Evolutionary conservation across 495 filamentous ascomycete genomes (phyloP).

Genomic region (Annulohypoxylon bovei): DNA sequence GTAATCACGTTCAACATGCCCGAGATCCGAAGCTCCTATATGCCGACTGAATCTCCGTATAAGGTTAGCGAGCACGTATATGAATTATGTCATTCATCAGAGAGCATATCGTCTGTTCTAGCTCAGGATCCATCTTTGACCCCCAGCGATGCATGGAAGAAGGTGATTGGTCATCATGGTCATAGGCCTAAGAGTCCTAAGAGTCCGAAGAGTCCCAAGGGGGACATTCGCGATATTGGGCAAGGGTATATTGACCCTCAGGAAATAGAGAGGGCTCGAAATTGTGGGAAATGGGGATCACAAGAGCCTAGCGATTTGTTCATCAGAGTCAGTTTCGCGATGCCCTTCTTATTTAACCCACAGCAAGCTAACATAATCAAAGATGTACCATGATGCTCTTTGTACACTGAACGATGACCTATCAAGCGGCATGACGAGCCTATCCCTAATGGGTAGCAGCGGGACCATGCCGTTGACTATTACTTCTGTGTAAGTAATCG

Average conservation of each 20-base stretch:
- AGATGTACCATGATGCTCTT: slow-evolving; percentile 75
- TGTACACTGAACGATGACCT: slow-evolving; percentile 67
- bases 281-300: slow-evolving; percentile 75
- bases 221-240: slow-evolving; percentile 34
- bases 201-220: slow-evolving; percentile 18
- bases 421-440: slow-evolving; percentile 68
- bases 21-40: slow-evolving; percentile 4
- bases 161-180: slow-evolving; percentile 58
- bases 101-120: slow-evolving; percentile 67
- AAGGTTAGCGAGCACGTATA: slow-evolving; percentile 60
- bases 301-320: slow-evolving; percentile 73
- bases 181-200: neutral
- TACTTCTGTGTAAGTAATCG: slow-evolving; percentile 63
- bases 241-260: slow-evolving; percentile 46
- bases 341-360: neutral
- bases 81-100: slow-evolving; percentile 59
- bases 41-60: slow-evolving; percentile 13
- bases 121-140: slow-evolving; percentile 61
- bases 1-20: slow-evolving; percentile 6
- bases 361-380: neutral
- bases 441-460: slow-evolving; percentile 73
- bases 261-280: slow-evolving; percentile 61
- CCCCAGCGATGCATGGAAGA: slow-evolving; percentile 64
- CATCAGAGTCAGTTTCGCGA: slow-evolving; percentile 56
- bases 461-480: slow-evolving; percentile 75